These are phyloP conservation scores for Talaromyces proteolyticus DNA, from an alignment of 495 filamentous ascomycete species.

Conservation along the genomic window DNA sequence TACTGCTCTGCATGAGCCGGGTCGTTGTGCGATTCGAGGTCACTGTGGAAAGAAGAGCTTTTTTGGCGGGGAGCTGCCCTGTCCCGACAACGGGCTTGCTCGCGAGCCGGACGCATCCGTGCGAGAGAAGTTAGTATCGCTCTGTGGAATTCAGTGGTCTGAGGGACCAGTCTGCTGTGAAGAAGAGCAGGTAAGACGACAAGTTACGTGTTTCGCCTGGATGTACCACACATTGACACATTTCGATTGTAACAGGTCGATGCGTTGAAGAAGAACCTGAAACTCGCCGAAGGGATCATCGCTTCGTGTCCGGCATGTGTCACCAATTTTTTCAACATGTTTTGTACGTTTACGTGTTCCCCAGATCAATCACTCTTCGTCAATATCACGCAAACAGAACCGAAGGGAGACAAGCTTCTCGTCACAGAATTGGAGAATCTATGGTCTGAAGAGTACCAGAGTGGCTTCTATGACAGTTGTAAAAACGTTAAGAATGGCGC, in stretches of 20 bases:
- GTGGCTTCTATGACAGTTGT: conserved; percentile 91
- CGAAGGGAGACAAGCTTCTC: conserved; percentile 55
- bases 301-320: conserved; percentile 91
- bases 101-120: conserved; percentile 61
- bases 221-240: conserved; percentile 14
- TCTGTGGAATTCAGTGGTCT: conserved; percentile 84
- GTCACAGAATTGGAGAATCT: conserved; percentile 89
- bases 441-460: conserved; percentile 79
- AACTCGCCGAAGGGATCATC: conserved; percentile 83
- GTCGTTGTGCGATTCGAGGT: conserved; percentile 85
- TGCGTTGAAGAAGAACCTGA: conserved; percentile 70
- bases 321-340: conserved; percentile 95
- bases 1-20: conserved; percentile 73
- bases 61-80: conserved; percentile 83
- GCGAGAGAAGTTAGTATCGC: conserved; percentile 68
- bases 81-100: conserved; percentile 86
- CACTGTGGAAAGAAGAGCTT: conserved; percentile 85
- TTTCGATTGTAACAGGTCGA: conserved; percentile 50
- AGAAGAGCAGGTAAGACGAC: conserved; percentile 60
- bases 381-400: conserved; percentile 75
- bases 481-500: conserved; percentile 98
- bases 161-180: conserved; percentile 79
- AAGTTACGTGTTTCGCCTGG: conserved; percentile 2
- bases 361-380: conserved; percentile 93
- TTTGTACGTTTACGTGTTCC: conserved; percentile 96